A percentile compares a stretch with the other conserved stretches of the same genome.
These are phyloP conservation scores for Lactifluus hygrophoroides DNA, from an alignment of 768 basidiomycete species.

Conservation along the genomic window DNA sequence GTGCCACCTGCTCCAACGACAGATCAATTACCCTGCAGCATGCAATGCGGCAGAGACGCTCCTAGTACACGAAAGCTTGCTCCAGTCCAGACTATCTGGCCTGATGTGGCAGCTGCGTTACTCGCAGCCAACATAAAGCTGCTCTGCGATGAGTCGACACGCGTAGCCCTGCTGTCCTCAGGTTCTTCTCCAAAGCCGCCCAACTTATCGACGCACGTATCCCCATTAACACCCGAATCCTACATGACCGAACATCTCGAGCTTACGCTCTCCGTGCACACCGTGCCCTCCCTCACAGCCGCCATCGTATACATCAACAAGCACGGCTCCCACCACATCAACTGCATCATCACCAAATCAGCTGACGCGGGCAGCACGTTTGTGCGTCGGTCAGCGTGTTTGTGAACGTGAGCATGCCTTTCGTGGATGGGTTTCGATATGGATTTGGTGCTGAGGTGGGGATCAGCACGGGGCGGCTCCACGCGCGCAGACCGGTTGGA, in stretches of 20 bases:
- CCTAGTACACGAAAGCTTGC: too few relatives aligned
- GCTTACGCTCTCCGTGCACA: too few relatives aligned
- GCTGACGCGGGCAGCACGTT: conserved; percentile 57
- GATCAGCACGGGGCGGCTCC: conserved; percentile 92
- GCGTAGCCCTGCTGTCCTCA: too few relatives aligned
- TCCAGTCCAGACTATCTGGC: too few relatives aligned
- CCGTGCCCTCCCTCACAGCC: conserved; percentile 57
- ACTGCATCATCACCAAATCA: conserved; percentile 82
- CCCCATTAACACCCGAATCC: conserved; percentile 44
- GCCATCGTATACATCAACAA: conserved; percentile 88
- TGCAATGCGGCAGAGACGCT: too few relatives aligned
- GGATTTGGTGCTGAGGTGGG: conserved; percentile 98
- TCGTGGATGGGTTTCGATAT: conserved; percentile 93
- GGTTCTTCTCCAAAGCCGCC: too few relatives aligned
- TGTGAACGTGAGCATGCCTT: conserved; percentile 91
- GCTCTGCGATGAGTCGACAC: too few relatives aligned
- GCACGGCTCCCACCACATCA: conserved; percentile 94
- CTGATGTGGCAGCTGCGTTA: too few relatives aligned
- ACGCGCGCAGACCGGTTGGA: conserved; percentile 94
- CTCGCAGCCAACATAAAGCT: too few relatives aligned
- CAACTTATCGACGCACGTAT: too few relatives aligned
- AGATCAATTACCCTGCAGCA: too few relatives aligned
- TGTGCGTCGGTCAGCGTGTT: conserved; percentile 87
- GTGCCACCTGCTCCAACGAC: too few relatives aligned
- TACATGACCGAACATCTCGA: conserved; percentile 91